Percentiles rank a stretch among this genome's conserved stretches.
These are phyloP conservation scores for Monosporascus sp. DNA, from an alignment of 2,329 filamentous ascomycete genomes.

Conservation along the genomic window DNA sequence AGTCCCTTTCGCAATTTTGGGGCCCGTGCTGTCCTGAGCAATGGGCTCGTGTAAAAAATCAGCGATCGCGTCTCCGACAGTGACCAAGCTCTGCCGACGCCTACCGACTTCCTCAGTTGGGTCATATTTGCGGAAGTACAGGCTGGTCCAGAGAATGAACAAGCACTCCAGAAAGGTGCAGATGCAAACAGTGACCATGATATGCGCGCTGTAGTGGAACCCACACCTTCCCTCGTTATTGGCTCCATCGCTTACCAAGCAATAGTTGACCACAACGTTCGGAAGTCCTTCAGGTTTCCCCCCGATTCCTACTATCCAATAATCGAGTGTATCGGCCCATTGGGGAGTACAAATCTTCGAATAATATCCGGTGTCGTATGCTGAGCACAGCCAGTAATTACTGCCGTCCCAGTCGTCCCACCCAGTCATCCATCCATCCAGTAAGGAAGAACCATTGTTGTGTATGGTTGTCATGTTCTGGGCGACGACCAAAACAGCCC, in stretches of 20 bases:
- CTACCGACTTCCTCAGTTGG: not conserved
- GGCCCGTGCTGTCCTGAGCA: not conserved
- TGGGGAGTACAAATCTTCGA: not conserved
- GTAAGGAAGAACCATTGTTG: conserved; percentile 1
- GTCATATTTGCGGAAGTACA: not conserved
- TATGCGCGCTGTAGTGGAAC: conserved; percentile 3
- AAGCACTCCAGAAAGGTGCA: conserved; percentile 1
- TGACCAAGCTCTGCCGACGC: conserved; percentile 1
- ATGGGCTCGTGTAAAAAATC: not conserved
- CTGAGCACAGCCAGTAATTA: conserved; percentile 1
- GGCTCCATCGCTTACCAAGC: conserved; percentile 1
- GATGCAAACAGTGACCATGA: not conserved
- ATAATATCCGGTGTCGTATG: not conserved
- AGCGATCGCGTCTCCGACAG: conserved; percentile 3
- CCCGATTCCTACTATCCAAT: not conserved
- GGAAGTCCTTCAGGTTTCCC: not conserved
- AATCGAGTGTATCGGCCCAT: too few species aligned
- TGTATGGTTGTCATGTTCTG: conserved; percentile 1
- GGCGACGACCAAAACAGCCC: conserved; percentile 1
- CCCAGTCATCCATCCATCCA: not conserved
- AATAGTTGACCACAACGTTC: conserved; percentile 1
- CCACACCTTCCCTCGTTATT: conserved; percentile 1
- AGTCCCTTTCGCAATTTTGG: not conserved
- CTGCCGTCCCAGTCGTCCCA: not conserved
- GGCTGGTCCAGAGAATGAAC: conserved; percentile 1